Base-by-base conservation (phyloP, 2,329 filamentous ascomycete species). In the Sclerotinia minor region DNA sequence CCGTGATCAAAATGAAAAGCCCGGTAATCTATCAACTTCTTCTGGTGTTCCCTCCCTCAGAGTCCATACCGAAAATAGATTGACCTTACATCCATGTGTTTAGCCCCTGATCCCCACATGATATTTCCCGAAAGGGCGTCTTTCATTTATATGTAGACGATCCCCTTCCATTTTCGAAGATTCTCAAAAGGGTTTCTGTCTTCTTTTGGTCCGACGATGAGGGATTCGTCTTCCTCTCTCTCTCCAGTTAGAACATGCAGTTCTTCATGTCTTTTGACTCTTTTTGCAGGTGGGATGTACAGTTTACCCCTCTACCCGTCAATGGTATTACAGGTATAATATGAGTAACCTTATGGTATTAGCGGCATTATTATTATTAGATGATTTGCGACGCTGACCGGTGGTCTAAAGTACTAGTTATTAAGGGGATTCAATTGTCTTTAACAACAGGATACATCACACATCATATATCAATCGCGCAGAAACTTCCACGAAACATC, bases 71-170 rank as follows among this genome's bases (percentile, higher is more conserved):
- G 38, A 41, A 41, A 41, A 41, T 41, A 41, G 38, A 41, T 41
- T 15, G 38, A 5, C 11, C 13, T 41, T 15, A 41, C 38, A 41
- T 41, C 38, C 35, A 38, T 38, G 38, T 41, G 13, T 29, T 29
- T 54, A 54, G 52, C 52, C 29, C 52, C 52, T 54, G 52, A 54
- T 54, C 52, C 32, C 52, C 52, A 54, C 52, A 19, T 35, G 29
- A 35, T 19, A 54, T 35, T 54, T 32, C 52, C 52, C 13, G 17
- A 32, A 54, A 6, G 5, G 1, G 29, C 52, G 52, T 29, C 52
- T 54, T 54, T 29, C 29, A 32, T 54, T 32, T 54, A 54, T 54
- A 54, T 54, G 5, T 13, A 54, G 52, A 13, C 32, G 52, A 54
- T 54, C 52, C 29, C 52, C 29, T 54, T 54, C 29, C 9, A 6